Conservation (phyloP, 176 grass and related monocot species). For the Pontederia paniculata region DNA sequence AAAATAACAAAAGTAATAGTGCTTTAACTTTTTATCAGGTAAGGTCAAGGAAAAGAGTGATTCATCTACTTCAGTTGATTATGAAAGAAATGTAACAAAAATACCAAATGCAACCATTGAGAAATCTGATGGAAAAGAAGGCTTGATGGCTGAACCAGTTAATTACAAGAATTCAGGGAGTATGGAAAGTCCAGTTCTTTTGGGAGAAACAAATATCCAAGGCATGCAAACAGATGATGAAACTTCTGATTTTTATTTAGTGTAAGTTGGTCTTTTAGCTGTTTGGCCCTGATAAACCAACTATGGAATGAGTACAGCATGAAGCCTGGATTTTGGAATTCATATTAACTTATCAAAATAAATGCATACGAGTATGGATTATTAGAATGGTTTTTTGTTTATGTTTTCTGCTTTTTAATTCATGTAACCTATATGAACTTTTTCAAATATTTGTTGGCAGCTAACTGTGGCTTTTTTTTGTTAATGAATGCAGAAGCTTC, state of each 20-base stretch:
- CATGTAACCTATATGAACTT: slow-evolving; percentile 1
- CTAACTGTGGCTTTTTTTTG: slow-evolving; percentile 20
- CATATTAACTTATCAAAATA: background rate
- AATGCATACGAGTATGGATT: background rate
- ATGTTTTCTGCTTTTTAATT: background rate
- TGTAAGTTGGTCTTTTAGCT: slow-evolving; percentile 21
- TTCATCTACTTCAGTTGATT: background rate
- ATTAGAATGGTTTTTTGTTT: background rate
- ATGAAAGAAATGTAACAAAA: slow-evolving; percentile 7
- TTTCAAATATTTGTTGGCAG: background rate
- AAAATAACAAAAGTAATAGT: background rate
- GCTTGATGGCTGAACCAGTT: background rate
- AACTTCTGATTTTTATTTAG: slow-evolving; percentile 34
- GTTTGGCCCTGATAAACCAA: background rate
- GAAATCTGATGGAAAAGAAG: slow-evolving; percentile 1
- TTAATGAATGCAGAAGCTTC: slow-evolving; percentile 53
- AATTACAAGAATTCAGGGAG: background rate
- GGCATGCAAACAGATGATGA: slow-evolving; percentile 24
- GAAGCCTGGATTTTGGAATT: slow-evolving; percentile 6
- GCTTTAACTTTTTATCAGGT: background rate
- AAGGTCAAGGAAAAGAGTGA: background rate
- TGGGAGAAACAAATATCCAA: slow-evolving; percentile 20
- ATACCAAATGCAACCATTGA: background rate
- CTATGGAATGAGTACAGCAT: background rate
- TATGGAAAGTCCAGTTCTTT: slow-evolving; percentile 20